Base-by-base conservation (phyloP, 495 filamentous ascomycete genomes). In the Cudoniella acicularis region DNA sequence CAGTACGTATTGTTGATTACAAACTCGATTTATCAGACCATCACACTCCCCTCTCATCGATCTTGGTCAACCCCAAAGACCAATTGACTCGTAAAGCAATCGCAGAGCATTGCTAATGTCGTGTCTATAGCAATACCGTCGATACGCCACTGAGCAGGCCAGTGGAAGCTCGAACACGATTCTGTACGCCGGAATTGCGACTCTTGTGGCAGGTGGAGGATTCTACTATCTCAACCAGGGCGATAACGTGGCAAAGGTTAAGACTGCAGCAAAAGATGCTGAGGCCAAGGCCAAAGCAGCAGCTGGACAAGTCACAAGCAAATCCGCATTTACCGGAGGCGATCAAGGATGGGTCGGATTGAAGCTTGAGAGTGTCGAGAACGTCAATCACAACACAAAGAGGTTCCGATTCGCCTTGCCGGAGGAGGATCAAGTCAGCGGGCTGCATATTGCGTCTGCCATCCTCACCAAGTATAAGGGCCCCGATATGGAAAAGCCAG, bases 351-450 rank as follows among this genome's bases (percentile, higher is more conserved):
- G 89, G 73, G 72, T 96, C 43, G 81, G 83, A 60, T 82, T 96
- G 62, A 84, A 87, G 77, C 80, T 98, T 46, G 84, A 90, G 45
- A 81, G 84, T n/a, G 80, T 90, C 62, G 87, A 91, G 74, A 66
- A 70, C 13, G 71, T 96, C 73, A 96, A 87, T 75, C 85, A 88
- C 77, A 96, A 96, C 79, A 92, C 91, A 56, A 96, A 96, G 86
- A 80, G 77, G 47, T 76, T 96, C 67, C 85, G 88, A 64, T 96
- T 96, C 75, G 79, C 81, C 43, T 84, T 95, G 23, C 87, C 89
- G n/a, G 86, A 93, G 65, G 82, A 84, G 64, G 87, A 97, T 69
- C 81, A 86, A 72, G 86, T 95, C 47, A 89, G 86, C 56, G 94
- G 94, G 52, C 72, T 98, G 61, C 72, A 79, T 25, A 75, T 96